Evolutionary conservation across 2,329 filamentous ascomycete species (phyloP).

Genomic region (Penicillium sp.): DNA sequence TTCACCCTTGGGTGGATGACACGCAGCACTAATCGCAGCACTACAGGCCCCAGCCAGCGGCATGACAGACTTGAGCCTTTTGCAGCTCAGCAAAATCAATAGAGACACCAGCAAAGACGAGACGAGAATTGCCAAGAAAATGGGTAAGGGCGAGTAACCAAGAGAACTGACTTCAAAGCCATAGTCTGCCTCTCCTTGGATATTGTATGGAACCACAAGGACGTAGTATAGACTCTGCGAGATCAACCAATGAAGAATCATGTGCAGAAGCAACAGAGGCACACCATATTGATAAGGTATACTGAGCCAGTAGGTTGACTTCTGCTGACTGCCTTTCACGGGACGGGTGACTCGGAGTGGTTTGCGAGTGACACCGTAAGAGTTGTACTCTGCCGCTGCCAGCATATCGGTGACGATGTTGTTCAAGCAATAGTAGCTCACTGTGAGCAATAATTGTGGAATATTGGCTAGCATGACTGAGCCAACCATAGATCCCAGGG

Average conservation of each 20-base stretch:
- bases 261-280: constrained; percentile 34
- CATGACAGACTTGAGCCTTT: constrained; percentile 22
- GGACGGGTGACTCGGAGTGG: constrained; percentile 46
- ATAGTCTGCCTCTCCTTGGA: background rate
- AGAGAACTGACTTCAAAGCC: background rate
- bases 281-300: constrained; percentile 36
- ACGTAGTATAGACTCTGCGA: constrained; percentile 48
- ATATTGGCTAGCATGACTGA: constrained; percentile 2
- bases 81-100: constrained; percentile 8
- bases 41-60: constrained; percentile 29
- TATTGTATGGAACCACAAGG: constrained; percentile 24
- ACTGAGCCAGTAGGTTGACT: constrained; percentile 46
- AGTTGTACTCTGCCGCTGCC: constrained; percentile 49
- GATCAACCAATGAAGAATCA: constrained; percentile 47
- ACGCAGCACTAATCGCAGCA: constrained; percentile 36
- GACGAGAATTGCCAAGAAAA: constrained; percentile 8
- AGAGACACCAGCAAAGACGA: constrained; percentile 7
- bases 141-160: constrained; percentile 3
- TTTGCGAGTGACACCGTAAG: constrained; percentile 39
- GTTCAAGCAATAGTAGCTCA: constrained; percentile 38
- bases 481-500: background rate
- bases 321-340: constrained; percentile 34
- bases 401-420: constrained; percentile 46
- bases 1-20: constrained; percentile 22
- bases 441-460: constrained; percentile 30